These are phyloP conservation scores for Naganishia liquefaciens DNA, from an alignment of 1,284 basidiomycete genomes.

Conservation along the genomic window DNA sequence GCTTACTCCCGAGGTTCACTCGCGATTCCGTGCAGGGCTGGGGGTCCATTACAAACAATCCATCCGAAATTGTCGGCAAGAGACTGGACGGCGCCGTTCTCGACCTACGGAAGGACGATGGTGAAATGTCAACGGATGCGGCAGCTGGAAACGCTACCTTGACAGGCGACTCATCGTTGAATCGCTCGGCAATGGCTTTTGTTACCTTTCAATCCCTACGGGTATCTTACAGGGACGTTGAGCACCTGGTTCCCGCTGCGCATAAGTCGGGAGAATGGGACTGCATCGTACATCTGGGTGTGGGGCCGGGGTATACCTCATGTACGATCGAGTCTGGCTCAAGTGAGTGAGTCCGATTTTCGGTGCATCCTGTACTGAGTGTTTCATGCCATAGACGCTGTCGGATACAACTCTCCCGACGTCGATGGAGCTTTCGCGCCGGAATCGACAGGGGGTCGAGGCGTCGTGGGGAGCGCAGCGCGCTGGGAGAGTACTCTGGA, in stretches of 20 bases:
- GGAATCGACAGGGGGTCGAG: neutral
- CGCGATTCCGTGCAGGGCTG: neutral
- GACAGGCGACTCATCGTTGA: neutral
- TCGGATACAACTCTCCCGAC: conserved; percentile 6
- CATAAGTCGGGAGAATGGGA: conserved; percentile 23
- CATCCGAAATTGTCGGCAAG: conserved; percentile 12
- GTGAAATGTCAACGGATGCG: neutral
- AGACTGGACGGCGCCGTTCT: neutral
- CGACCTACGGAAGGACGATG: neutral
- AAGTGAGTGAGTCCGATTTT: conserved; percentile 2
- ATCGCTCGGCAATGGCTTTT: neutral
- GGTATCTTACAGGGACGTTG: conserved; percentile 16
- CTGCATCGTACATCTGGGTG: conserved; percentile 14
- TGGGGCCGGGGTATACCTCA: neutral
- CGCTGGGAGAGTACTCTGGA: conserved; percentile 17
- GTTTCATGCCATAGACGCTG: neutral
- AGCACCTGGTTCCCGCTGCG: neutral
- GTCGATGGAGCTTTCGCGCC: conserved; percentile 20
- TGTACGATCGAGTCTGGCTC: conserved; percentile 24
- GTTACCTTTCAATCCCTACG: conserved; percentile 17
- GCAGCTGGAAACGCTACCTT: neutral
- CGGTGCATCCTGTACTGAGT: too few relatives aligned
- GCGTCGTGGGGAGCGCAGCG: neutral
- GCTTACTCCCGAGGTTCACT: neutral
- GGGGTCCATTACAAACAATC: conserved; percentile 8